Percentiles rank a stretch among this genome's conserved stretches.
phyloP scores from a whole-genome alignment of 108 stramenopile species.

The Cyclotella kingstonii region DNA sequence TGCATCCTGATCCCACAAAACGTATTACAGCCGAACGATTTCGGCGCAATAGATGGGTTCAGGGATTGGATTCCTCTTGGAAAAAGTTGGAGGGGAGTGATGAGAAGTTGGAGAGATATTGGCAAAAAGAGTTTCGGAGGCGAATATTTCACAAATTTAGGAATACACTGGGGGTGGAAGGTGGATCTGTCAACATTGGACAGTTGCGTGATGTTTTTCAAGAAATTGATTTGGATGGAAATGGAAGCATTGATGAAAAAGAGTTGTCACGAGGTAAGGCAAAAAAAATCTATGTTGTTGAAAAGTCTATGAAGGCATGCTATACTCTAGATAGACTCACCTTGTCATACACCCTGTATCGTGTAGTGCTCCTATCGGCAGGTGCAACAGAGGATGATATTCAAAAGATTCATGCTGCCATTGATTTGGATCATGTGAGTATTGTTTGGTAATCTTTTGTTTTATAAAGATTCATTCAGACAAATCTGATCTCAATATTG shows the following conservation, averaged over 20 bases:
- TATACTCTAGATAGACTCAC: too few relatives aligned
- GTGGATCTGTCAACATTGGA: not conserved
- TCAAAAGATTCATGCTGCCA: constrained; percentile 8
- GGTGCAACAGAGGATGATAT: constrained; percentile 10
- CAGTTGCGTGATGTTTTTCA: constrained; percentile 15
- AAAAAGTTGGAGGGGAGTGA: constrained; percentile 4
- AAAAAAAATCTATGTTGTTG: not conserved
- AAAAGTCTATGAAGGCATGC: too few relatives aligned
- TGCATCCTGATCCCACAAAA: constrained; percentile 25
- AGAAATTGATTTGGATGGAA: constrained; percentile 6
- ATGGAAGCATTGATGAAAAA: constrained; percentile 10
- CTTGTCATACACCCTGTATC: not conserved
- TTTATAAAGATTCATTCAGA: not conserved
- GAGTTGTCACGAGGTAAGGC: constrained; percentile 7
- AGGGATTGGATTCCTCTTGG: constrained; percentile 19
- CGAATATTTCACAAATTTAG: constrained; percentile 16
- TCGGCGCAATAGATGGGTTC: constrained; percentile 16
- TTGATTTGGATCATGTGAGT: constrained; percentile 1
- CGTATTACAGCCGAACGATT: constrained; percentile 16
- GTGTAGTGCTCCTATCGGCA: not conserved
- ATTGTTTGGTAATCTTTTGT: constrained; percentile 1
- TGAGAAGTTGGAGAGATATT: constrained; percentile 14
- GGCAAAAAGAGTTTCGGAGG: constrained; percentile 26
- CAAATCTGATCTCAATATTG: not conserved
- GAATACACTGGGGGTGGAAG: not conserved